A percentile compares a stretch with the other conserved stretches of the same genome.
These are phyloP conservation scores for Acanthamoeba healyi DNA, from an alignment of 208 protist species.

Conservation along the genomic window DNA sequence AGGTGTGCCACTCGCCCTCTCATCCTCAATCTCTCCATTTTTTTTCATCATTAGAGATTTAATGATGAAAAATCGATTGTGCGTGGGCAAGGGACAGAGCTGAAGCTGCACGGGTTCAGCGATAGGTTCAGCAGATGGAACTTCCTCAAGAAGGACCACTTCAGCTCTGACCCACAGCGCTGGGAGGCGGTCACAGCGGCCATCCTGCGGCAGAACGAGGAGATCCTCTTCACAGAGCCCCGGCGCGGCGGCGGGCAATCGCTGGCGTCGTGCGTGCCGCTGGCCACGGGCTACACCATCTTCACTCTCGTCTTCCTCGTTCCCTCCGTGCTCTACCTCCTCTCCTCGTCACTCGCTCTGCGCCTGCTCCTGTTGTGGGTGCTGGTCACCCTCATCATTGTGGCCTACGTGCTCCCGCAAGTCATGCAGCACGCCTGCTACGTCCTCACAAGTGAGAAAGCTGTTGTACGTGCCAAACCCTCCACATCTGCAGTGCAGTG, in stretches of 20 bases:
- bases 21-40: too few relatives aligned
- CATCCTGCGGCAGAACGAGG: conserved; percentile 23
- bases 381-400: background rate
- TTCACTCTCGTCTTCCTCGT: conserved; percentile 38
- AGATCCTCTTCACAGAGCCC: conserved; percentile 40
- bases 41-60: too few relatives aligned
- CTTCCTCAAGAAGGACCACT: conserved; percentile 37
- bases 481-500: too few relatives aligned
- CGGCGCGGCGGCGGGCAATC: background rate
- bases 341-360: background rate
- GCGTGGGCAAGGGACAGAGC: too few relatives aligned
- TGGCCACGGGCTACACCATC: conserved; percentile 7
- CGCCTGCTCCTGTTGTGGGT: conserved; percentile 49
- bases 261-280: conserved; percentile 5
- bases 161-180: background rate
- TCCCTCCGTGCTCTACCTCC: conserved; percentile 40
- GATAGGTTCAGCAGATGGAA: conserved; percentile 20
- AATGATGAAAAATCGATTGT: too few relatives aligned
- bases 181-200: conserved; percentile 6
- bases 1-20: too few relatives aligned
- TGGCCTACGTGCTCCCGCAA: background rate
- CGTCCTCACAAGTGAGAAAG: conserved; percentile 50
- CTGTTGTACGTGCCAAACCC: conserved; percentile 22
- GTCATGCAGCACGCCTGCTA: conserved; percentile 26
- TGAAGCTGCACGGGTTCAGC: conserved; percentile 27